Evolutionary conservation across 2,329 filamentous ascomycete genomes (phyloP).

Genomic region (Paramyrothecium sp.): DNA sequence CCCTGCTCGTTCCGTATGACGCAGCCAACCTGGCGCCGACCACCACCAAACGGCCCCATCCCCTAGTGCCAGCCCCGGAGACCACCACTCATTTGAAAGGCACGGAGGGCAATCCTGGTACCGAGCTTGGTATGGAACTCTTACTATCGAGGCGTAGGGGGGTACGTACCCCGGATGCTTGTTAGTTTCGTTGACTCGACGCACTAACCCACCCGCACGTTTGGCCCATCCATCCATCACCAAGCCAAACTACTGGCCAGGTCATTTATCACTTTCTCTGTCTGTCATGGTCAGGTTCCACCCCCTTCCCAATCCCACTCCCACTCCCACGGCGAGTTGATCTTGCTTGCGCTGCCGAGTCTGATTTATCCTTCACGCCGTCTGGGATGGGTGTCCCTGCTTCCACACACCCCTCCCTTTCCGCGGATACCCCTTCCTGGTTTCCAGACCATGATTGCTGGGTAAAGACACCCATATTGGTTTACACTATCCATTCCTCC

Average conservation of each 20-base stretch:
- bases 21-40: slow-evolving; percentile 13
- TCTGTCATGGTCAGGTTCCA: slow-evolving; percentile 29
- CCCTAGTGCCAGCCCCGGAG: neutral
- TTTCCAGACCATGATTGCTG: neutral
- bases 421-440: slow-evolving; percentile 7
- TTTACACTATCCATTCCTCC: slow-evolving; percentile 6
- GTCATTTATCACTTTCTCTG: slow-evolving; percentile 24
- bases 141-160: neutral
- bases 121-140: neutral
- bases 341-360: slow-evolving; percentile 30
- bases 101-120: slow-evolving; percentile 7
- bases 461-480: neutral
- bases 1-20: slow-evolving; percentile 29
- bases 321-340: slow-evolving; percentile 22
- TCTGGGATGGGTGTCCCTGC: slow-evolving; percentile 26
- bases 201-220: slow-evolving; percentile 31
- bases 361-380: slow-evolving; percentile 35
- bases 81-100: neutral
- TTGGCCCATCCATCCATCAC: slow-evolving; percentile 24
- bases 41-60: neutral
- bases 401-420: slow-evolving; percentile 26
- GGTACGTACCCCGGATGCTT: neutral
- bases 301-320: slow-evolving; percentile 29
- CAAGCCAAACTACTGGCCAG: slow-evolving; percentile 22
- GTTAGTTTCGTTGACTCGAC: slow-evolving; percentile 19